Conservation (phyloP, 2,329 filamentous ascomycete species). For the Stylonectria norvegica region DNA sequence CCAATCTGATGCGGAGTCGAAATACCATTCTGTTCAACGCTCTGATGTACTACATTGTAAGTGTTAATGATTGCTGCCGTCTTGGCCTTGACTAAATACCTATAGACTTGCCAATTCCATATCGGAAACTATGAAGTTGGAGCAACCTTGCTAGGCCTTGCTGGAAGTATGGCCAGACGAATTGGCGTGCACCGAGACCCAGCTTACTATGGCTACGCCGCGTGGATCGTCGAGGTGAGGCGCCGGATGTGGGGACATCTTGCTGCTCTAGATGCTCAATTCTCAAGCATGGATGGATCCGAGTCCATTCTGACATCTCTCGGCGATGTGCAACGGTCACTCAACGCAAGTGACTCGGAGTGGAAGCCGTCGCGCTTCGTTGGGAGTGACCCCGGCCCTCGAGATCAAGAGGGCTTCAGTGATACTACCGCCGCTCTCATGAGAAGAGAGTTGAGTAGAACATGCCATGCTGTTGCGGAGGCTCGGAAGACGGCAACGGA, state of each 20-base stretch:
- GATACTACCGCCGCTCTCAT: slow-evolving; percentile 11
- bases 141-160: slow-evolving; percentile 11
- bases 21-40: slow-evolving; percentile 14
- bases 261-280: slow-evolving; percentile 13
- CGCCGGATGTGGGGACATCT: slow-evolving; percentile 16
- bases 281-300: slow-evolving; percentile 11
- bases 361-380: slow-evolving; percentile 8
- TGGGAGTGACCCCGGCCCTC: slow-evolving; percentile 6
- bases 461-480: slow-evolving; percentile 10
- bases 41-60: slow-evolving; percentile 15
- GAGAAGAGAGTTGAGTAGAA: slow-evolving; percentile 13
- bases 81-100: neutral
- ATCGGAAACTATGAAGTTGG: slow-evolving; percentile 15
- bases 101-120: slow-evolving; percentile 15
- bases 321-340: slow-evolving; percentile 13
- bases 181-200: slow-evolving; percentile 17
- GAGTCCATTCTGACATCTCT: slow-evolving; percentile 10
- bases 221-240: slow-evolving; percentile 16
- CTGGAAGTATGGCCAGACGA: slow-evolving; percentile 14
- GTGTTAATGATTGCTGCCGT: neutral
- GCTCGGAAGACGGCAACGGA: slow-evolving; percentile 6
- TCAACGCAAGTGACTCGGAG: slow-evolving; percentile 11
- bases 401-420: slow-evolving; percentile 14
- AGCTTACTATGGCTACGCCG: slow-evolving; percentile 14
- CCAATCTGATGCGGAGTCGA: slow-evolving; percentile 16